These are phyloP conservation scores for Collybiopsis luxurians DNA, from an alignment of 768 basidiomycete genomes.

Conservation along the genomic window DNA sequence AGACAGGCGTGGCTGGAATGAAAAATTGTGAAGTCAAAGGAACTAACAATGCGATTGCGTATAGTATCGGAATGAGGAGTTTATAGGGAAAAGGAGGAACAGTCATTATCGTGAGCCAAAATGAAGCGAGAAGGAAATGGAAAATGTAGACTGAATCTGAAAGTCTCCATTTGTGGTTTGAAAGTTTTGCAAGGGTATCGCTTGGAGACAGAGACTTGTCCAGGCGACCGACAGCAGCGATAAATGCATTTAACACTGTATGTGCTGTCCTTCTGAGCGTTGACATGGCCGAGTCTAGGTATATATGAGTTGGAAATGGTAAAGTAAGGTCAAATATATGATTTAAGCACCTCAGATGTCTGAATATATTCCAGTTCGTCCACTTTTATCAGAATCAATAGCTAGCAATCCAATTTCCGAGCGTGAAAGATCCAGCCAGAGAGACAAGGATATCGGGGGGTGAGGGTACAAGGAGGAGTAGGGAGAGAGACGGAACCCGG, in stretches of 20 bases:
- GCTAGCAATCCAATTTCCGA: not conserved
- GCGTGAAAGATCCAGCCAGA: too few species aligned
- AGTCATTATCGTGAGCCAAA: constrained; percentile 76
- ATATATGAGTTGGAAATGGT: not conserved
- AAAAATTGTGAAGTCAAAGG: constrained; percentile 92
- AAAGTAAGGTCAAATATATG: not conserved
- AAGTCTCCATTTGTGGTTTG: constrained; percentile 50
- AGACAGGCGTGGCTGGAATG: constrained; percentile 81
- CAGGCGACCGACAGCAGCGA: constrained; percentile 61
- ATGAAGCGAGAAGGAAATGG: constrained; percentile 57
- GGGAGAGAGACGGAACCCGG: too few species aligned
- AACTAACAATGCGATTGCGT: constrained; percentile 64
- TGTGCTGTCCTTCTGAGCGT: not conserved
- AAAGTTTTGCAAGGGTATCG: constrained; percentile 60
- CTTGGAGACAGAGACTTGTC: constrained; percentile 76
- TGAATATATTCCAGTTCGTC: not conserved
- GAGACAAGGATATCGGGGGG: too few species aligned
- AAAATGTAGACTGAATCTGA: constrained; percentile 64
- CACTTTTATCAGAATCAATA: not conserved
- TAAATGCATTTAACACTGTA: constrained; percentile 38
- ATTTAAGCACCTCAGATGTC: not conserved
- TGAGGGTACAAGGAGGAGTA: too few species aligned
- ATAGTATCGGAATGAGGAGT: constrained; percentile 73
- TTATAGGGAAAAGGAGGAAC: constrained; percentile 70
- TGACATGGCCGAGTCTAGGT: constrained; percentile 1